These are phyloP conservation scores for Spathaspora girioi DNA, from an alignment of 805 yeast genomes.

Conservation along the genomic window DNA sequence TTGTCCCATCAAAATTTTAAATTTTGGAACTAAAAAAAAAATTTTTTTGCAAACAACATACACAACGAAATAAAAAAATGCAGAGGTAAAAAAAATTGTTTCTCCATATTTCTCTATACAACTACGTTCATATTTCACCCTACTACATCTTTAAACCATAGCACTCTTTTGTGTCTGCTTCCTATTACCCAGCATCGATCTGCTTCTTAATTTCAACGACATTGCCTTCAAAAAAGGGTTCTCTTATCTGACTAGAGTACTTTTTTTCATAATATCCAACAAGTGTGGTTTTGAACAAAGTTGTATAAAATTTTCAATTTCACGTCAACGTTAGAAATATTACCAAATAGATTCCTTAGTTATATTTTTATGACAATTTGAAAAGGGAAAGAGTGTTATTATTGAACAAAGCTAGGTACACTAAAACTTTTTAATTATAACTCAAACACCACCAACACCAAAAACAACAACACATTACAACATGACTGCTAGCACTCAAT, in stretches of 20 bases:
- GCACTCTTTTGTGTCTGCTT: background rate
- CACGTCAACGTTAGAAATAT: background rate
- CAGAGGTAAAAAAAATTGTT: background rate
- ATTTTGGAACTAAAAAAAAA: background rate
- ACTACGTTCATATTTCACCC: background rate
- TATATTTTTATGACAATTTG: background rate
- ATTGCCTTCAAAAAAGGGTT: background rate
- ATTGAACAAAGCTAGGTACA: background rate
- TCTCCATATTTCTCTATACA: background rate
- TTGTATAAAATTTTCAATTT: background rate
- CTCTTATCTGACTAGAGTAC: background rate
- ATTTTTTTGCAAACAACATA: background rate
- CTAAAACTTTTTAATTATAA: background rate
- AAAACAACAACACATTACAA: background rate
- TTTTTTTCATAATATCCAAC: background rate
- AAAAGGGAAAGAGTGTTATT: background rate
- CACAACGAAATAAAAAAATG: background rate
- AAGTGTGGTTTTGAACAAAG: background rate
- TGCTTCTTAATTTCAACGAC: background rate
- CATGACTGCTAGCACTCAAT: slow-evolving; percentile 16
- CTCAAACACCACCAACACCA: background rate
- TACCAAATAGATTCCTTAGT: background rate
- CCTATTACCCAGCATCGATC: background rate
- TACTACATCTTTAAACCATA: background rate
- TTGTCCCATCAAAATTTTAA: background rate